Conservation (phyloP, 306 rosid species). For the Pyrus betulifolia region DNA sequence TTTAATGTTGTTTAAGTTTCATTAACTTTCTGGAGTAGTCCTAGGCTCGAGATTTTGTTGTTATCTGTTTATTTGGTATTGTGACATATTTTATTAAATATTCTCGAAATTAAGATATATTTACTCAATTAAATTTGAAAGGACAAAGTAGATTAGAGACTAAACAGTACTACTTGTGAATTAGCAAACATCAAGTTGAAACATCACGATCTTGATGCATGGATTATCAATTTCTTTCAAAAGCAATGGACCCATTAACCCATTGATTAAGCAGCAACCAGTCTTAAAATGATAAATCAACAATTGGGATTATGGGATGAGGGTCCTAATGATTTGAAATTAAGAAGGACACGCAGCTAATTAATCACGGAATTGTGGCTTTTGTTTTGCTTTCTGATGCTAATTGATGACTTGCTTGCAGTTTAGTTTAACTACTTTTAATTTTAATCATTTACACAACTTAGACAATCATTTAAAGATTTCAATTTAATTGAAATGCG, state of each 20-base stretch:
- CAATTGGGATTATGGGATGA: neutral
- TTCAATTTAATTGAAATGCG: no score
- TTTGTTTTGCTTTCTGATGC: constrained; percentile 2
- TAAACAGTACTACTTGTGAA: neutral
- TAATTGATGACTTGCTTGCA: neutral
- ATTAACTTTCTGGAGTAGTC: no score
- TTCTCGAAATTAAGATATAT: no score
- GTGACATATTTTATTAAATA: no score
- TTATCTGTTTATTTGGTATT: no score
- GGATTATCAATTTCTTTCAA: neutral
- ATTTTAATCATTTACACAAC: neutral
- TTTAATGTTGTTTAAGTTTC: no score
- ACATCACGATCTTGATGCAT: neutral
- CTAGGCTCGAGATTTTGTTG: no score
- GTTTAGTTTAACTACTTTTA: neutral
- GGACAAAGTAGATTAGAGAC: no score
- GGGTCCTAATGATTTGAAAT: neutral
- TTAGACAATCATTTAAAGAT: no score
- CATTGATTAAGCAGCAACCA: neutral
- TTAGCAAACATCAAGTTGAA: neutral
- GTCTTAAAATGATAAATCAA: neutral
- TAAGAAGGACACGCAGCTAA: neutral
- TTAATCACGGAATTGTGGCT: constrained; percentile 6
- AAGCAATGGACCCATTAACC: neutral
- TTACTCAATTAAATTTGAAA: no score